Evolutionary conservation across 139 green algal species (phyloP), one percentile per base, ranked within the genome.

Genomic region (Mychonastes homosphaera): DNA sequence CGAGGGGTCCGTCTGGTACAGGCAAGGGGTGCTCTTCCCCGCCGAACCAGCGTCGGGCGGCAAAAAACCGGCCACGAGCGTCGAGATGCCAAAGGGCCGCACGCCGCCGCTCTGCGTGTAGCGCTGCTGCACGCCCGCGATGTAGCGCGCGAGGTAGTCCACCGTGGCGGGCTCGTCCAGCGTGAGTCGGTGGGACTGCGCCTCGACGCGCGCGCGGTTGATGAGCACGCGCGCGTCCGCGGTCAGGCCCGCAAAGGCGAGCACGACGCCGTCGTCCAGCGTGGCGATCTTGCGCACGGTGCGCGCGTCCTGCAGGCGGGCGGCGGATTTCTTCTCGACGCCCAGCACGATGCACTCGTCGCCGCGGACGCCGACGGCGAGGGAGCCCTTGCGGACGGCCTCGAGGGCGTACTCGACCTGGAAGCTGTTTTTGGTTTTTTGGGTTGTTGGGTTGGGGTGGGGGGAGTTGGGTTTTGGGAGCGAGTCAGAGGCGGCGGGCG

Each of bases 321-420:
- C 92, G 16, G 87, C 81, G 6, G 84, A 79, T 71, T 97, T 98
- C 60, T 91, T 92, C 75, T 99, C 93, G 28, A 96, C 89, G 7
- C 78, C 89, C 33, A 99, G 75, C 24, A 96, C 90, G 6, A 99
- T 79, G 19, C 63, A 80, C 63, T 98, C 88, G 33, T 26, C 79
- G 48, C 92, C 93, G 10, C 87, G 67, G 4, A 99, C 84, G 2
- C 87, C 93, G 10, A 99, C 89, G 2, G 93, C 93, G 7, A 95
- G 74, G 0, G 86, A 82, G 24, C 93, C 93, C 67, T 95, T 94
- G 10, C 87, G 70, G 28, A 99, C 93, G 29, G 93, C 93, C 64
- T 99, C 93, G 32, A 95, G 68, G 1, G 92, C 92, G 69, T 99
- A 99, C 63, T 99, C 92, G 32, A 99, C 92, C 78, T 97, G 86